phyloP scores from a whole-genome alignment of 768 basidiomycete genomes.

The Termitomyces sp. region DNA sequence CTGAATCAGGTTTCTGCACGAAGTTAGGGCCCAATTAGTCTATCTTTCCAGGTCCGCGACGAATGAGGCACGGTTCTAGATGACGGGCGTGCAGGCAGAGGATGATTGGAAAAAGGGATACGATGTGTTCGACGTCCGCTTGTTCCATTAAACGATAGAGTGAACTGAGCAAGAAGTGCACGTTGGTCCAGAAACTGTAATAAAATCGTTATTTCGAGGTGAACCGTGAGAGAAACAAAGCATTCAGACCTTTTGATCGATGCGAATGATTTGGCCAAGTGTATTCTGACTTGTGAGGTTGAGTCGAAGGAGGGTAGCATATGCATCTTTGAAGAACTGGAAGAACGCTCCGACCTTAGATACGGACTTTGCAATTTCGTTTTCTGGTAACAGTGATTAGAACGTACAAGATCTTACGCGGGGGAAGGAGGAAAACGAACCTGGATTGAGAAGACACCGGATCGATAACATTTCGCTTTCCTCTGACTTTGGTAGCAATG shows the following conservation, averaged over 20 bases:
- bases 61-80: not conserved
- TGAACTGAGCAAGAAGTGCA: not conserved
- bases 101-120: not conserved
- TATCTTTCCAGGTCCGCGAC: not conserved
- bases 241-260: constrained; percentile 19
- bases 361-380: constrained; percentile 34
- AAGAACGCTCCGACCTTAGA: constrained; percentile 26
- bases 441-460: constrained; percentile 37
- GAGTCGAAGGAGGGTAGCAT: constrained; percentile 17
- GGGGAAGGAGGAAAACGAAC: constrained; percentile 18
- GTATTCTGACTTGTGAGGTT: constrained; percentile 14
- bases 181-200: constrained; percentile 3
- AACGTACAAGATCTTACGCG: not conserved
- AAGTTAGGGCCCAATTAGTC: not conserved
- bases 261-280: constrained; percentile 21
- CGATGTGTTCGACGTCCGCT: not conserved
- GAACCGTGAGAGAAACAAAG: not conserved
- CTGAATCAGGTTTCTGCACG: not conserved
- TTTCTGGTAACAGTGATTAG: constrained; percentile 21
- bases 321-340: constrained; percentile 29
- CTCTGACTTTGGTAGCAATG: constrained; percentile 23
- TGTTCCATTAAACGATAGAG: not conserved
- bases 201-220: not conserved
- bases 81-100: not conserved
- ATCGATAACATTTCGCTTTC: constrained; percentile 27